Base-by-base conservation (phyloP, 2,329 filamentous ascomycete species). In the Knoxdaviesia proteae region DNA sequence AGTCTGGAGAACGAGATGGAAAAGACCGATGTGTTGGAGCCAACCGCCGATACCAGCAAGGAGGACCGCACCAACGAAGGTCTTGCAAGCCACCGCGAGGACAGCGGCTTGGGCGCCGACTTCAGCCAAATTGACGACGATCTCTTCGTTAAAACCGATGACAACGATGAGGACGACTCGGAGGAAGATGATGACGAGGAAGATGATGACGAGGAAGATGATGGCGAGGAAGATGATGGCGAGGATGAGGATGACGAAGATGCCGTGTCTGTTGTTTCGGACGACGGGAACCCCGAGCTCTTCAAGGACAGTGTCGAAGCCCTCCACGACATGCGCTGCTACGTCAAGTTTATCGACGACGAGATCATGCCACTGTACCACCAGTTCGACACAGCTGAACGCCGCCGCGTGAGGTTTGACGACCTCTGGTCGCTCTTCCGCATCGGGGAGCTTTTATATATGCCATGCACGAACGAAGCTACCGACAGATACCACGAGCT, bases 381-480 rank as follows among this genome's bases (percentile, higher is more conserved):
- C 8, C 46, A 46, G 4, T 56, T 54, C 35, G 50, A 54, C 3
- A 54, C 52, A 5, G 55, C 45, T 6, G 38, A 35, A 0, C 50
- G 49, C 5, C 53, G 57, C 5, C 54, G 54, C 3, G 56, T 64
- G 47, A 55, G 53, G 40, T 65, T 58, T 32, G 55, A 59, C 10
- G 62, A 65, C 46, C 47, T 65, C n/a, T 63, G 61, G 58, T 57
- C 51, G 1, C 52, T 64, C 1, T 65, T 62, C 52, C 55, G 56
- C 0, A 47, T 51, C 0, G 62, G 62, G 2, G 61, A 64, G 5
- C 49, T 62, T 31, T 52, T 64, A 45, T 61, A 59, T 48, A 58
- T 60, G 54, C 61, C 61, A 0, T 49, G 55, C 0, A 51, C 53
- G 0, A 54, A 54, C 3, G 59, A 59, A 34, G 52, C 53, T 0